These are phyloP conservation scores for Populus simonii DNA, from an alignment of 345 rosid species.

Conservation along the genomic window DNA sequence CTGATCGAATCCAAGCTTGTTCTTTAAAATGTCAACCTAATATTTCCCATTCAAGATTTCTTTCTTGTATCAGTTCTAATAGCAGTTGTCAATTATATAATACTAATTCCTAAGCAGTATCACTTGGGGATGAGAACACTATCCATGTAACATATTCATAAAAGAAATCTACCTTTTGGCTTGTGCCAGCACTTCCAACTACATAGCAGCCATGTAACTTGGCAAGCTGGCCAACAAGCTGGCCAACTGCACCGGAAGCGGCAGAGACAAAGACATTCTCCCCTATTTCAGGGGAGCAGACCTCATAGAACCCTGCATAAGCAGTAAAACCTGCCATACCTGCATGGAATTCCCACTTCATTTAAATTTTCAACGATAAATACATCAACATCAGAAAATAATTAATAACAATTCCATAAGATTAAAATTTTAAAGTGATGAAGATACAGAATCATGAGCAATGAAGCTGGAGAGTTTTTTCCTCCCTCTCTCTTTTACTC, in stretches of 20 bases:
- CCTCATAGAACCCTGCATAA: slow-evolving; percentile 60
- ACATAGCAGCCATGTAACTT: slow-evolving; percentile 68
- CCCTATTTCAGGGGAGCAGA: slow-evolving; percentile 57
- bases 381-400: too few relatives aligned
- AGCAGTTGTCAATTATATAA: neutral
- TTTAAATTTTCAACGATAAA: neutral
- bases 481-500: too few relatives aligned
- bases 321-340: slow-evolving; percentile 85
- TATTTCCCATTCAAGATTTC: slow-evolving; percentile 1
- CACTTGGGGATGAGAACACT: neutral
- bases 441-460: too few relatives aligned
- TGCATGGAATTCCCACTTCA: slow-evolving; percentile 14
- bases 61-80: neutral
- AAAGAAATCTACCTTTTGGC: slow-evolving; percentile 38
- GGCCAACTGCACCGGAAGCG: slow-evolving; percentile 75
- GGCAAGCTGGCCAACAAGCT: slow-evolving; percentile 77
- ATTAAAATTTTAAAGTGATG: too few relatives aligned
- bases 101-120: neutral
- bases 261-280: slow-evolving; percentile 67
- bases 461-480: too few relatives aligned
- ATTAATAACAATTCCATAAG: too few relatives aligned
- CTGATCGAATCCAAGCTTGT: slow-evolving; percentile 60
- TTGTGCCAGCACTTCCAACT: slow-evolving; percentile 68
- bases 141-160: too few relatives aligned
- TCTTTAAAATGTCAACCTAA: slow-evolving; percentile 62